Percentiles rank a stretch among this genome's conserved stretches.
Conservation (phyloP, 495 filamentous ascomycete species). For the Tuber microsphaerosporum region DNA sequence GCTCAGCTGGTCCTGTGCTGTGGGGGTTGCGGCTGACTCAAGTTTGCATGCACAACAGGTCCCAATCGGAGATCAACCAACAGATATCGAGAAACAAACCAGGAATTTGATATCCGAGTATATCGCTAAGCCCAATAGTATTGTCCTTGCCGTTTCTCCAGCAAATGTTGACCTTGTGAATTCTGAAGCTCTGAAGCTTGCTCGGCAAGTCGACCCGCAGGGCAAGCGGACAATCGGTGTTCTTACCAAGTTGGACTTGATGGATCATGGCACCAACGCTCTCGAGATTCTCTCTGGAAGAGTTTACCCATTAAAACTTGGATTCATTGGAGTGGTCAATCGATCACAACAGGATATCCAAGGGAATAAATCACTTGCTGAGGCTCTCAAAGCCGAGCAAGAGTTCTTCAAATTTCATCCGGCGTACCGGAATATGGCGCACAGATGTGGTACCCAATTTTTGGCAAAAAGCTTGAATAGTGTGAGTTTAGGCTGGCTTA, state of each 20-base stretch:
- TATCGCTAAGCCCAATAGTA: conserved; percentile 96
- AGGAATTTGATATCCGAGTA: conserved; percentile 95
- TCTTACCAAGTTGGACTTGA: conserved; percentile 92
- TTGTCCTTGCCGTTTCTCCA: conserved; percentile 92
- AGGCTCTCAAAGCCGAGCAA: conserved; percentile 79
- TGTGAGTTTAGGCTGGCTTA: conserved; percentile 21
- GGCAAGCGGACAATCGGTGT: conserved; percentile 94
- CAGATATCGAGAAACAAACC: conserved; percentile 98
- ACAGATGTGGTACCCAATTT: conserved; percentile 88
- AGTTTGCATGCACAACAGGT: conserved; percentile 47
- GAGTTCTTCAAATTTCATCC: conserved; percentile 98
- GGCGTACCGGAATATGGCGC: conserved; percentile 92
- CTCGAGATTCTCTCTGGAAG: conserved; percentile 92
- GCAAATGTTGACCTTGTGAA: conserved; percentile 99
- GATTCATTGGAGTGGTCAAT: conserved; percentile 97
- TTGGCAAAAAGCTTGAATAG: conserved; percentile 90
- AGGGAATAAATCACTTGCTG: conserved; percentile 79
- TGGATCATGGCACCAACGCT: conserved; percentile 98
- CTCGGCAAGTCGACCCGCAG: conserved; percentile 91
- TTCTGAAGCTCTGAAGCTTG: conserved; percentile 94
- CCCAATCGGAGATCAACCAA: conserved; percentile 94
- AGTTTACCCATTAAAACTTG: conserved; percentile 93
- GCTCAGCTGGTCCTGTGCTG: conserved; percentile 6
- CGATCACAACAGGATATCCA: conserved; percentile 98
- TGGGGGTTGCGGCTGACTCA: conserved; percentile 12